phyloP scores from a whole-genome alignment of 2,329 filamentous ascomycete genomes.

The Metarhizium rileyi region DNA sequence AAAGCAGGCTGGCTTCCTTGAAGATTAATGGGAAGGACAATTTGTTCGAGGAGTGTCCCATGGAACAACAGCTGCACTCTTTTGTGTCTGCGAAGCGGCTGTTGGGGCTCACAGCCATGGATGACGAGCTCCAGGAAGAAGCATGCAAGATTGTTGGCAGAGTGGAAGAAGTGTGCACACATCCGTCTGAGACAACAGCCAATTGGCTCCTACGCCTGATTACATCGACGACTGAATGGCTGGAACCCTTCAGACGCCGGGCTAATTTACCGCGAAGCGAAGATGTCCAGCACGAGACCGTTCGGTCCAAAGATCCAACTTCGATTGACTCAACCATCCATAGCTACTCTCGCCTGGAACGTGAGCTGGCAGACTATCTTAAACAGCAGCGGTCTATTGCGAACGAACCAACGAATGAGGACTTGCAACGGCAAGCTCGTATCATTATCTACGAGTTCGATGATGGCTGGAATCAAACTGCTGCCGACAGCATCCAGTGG shows the following conservation, averaged over 20 bases:
- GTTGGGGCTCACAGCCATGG: constrained; percentile 49
- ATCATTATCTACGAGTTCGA: constrained; percentile 53
- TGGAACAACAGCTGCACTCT: constrained; percentile 44
- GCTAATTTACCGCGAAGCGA: constrained; percentile 48
- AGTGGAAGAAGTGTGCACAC: constrained; percentile 41
- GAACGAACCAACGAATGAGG: constrained; percentile 39
- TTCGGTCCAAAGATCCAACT: constrained; percentile 41
- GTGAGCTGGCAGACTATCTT: constrained; percentile 45
- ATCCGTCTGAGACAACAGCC: constrained; percentile 39
- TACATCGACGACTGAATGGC: constrained; percentile 41
- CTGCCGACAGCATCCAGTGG: constrained; percentile 46
- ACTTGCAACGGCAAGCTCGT: constrained; percentile 46
- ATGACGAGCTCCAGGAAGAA: constrained; percentile 49
- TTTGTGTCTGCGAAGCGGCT: constrained; percentile 41
- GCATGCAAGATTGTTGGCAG: constrained; percentile 48
- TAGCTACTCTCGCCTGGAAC: constrained; percentile 46
- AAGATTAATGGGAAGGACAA: constrained; percentile 49
- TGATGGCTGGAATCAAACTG: constrained; percentile 55
- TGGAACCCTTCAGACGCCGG: constrained; percentile 44
- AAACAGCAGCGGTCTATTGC: constrained; percentile 33
- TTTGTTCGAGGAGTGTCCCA: constrained; percentile 46
- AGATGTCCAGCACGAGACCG: constrained; percentile 38
- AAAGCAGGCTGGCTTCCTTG: constrained; percentile 37
- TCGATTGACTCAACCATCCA: constrained; percentile 51
- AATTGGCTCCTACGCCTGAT: constrained; percentile 48